Evolutionary conservation across 805 yeast species (phyloP).

Genomic region (Ogataea paradorogensis): DNA sequence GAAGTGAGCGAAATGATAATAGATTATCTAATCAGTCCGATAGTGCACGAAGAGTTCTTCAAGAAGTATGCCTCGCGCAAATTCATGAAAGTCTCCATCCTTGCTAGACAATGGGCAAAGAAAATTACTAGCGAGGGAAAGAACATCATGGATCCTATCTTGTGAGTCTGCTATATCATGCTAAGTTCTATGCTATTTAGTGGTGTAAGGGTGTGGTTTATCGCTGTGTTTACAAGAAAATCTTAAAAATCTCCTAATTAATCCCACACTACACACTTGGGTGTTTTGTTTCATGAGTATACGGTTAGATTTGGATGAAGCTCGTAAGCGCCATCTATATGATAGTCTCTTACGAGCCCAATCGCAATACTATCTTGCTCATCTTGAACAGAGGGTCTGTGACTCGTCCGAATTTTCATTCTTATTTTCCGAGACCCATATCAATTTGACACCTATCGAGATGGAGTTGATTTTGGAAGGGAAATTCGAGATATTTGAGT

Average conservation of each 20-base stretch:
- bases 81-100: constrained; percentile 79
- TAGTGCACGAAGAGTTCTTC: constrained; percentile 88
- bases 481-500: constrained; percentile 10
- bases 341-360: constrained; percentile 10
- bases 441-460: constrained; percentile 15
- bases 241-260: background rate
- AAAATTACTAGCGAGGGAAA: constrained; percentile 48
- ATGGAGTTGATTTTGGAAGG: constrained; percentile 9
- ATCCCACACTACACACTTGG: background rate
- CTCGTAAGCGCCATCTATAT: constrained; percentile 2
- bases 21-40: constrained; percentile 75
- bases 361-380: constrained; percentile 9
- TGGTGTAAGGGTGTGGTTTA: constrained; percentile 6
- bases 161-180: constrained; percentile 17
- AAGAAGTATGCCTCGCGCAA: constrained; percentile 88
- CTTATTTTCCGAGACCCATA: background rate
- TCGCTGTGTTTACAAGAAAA: background rate
- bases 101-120: constrained; percentile 83
- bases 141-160: constrained; percentile 37
- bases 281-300: constrained; percentile 6
- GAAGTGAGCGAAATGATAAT: constrained; percentile 73
- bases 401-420: constrained; percentile 4
- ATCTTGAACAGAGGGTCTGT: constrained; percentile 7
- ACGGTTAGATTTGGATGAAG: constrained; percentile 11
- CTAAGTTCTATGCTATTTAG: constrained; percentile 4